Percentiles rank a stretch among this genome's conserved stretches.
These are phyloP conservation scores for Iberis pinnata DNA, from an alignment of 345 rosid genomes.

Conservation along the genomic window DNA sequence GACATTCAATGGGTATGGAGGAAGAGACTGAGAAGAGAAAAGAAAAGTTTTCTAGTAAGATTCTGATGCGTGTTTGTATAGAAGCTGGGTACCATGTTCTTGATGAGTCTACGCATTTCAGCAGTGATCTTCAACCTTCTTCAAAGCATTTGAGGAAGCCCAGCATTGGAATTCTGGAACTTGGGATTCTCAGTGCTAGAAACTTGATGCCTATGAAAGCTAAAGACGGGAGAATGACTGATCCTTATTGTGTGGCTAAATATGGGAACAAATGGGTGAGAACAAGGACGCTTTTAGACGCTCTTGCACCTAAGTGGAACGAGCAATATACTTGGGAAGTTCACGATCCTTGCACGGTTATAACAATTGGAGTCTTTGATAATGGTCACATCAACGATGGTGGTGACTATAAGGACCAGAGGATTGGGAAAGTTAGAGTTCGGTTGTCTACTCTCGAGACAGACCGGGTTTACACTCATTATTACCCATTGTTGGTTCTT, in stretches of 20 bases:
- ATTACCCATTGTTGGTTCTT: conserved; percentile 74
- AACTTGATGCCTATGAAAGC: conserved; percentile 85
- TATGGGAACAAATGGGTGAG: conserved; percentile 97
- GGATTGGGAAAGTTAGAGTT: conserved; percentile 86
- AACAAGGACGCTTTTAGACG: conserved; percentile 81
- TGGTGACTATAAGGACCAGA: conserved; percentile 57
- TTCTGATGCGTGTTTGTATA: conserved; percentile 47
- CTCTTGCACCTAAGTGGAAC: conserved; percentile 74
- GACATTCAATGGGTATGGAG: conserved; percentile 42
- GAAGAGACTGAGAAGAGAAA: conserved; percentile 59
- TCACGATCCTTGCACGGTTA: conserved; percentile 82
- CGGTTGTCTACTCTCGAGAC: conserved; percentile 85
- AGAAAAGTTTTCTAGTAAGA: conserved; percentile 83
- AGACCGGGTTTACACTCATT: conserved; percentile 82
- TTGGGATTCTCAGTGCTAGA: conserved; percentile 75
- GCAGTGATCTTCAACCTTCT: conserved; percentile 91
- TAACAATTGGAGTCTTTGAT: conserved; percentile 88
- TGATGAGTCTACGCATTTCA: conserved; percentile 87
- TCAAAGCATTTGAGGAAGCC: conserved; percentile 72
- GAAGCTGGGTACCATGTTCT: conserved; percentile 97
- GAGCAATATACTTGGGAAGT: conserved; percentile 99
- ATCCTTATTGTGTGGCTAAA: conserved; percentile 92
- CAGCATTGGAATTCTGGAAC: conserved; percentile 70
- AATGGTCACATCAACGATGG: conserved; percentile 67
- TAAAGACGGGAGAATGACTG: conserved; percentile 67